Conservation (phyloP, 176 grass and related monocot species). For the Oryza australiensis region DNA sequence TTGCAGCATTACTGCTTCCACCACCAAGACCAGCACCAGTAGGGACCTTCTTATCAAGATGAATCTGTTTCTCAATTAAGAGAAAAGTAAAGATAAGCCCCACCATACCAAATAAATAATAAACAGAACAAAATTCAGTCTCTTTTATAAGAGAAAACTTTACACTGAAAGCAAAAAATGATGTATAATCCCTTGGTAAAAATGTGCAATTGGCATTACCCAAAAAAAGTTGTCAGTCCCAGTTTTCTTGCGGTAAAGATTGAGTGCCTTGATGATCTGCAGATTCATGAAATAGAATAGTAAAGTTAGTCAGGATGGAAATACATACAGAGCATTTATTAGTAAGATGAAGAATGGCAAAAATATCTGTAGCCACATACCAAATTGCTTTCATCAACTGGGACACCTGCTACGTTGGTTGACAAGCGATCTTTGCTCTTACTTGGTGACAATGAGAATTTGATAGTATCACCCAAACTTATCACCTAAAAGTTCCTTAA, state of each 20-base stretch:
- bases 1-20: constrained; percentile 97
- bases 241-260: constrained; percentile 96
- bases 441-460: constrained; percentile 94
- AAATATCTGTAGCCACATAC: constrained; percentile 39
- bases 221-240: constrained; percentile 90
- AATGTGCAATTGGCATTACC: constrained; percentile 48
- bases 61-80: constrained; percentile 56
- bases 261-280: constrained; percentile 94
- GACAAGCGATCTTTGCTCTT: constrained; percentile 87
- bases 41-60: constrained; percentile 97
- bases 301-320: constrained; percentile 10
- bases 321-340: constrained; percentile 6
- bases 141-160: neutral
- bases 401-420: constrained; percentile 86
- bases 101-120: neutral
- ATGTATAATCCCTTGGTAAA: constrained; percentile 9
- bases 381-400: constrained; percentile 92
- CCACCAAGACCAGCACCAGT: constrained; percentile 99
- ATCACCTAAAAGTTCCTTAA: constrained; percentile 66
- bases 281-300: constrained; percentile 36
- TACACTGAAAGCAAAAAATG: neutral
- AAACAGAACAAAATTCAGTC: neutral
- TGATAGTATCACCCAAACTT: constrained; percentile 97
- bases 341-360: neutral
- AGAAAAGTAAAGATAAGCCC: constrained; percentile 2